A percentile compares a stretch with the other conserved stretches of the same genome.
phyloP scores from a whole-genome alignment of 805 yeast genomes.

The Starmerella floricola region DNA sequence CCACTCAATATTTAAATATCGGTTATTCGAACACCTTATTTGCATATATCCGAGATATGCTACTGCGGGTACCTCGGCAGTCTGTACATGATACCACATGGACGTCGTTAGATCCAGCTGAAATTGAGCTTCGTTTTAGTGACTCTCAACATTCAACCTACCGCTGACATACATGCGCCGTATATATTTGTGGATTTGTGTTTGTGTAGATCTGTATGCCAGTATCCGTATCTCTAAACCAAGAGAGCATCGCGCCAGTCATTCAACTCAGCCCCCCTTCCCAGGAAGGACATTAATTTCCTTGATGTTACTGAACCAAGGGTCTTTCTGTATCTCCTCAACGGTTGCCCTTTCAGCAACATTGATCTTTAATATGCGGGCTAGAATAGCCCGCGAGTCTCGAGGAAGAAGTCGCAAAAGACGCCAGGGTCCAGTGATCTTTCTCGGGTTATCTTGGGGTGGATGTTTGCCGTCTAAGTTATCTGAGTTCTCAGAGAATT shows the following conservation, averaged over 20 bases:
- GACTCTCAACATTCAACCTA: no score
- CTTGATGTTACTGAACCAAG: conserved; percentile 47
- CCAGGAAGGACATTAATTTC: conserved; percentile 18
- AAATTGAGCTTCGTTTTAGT: no score
- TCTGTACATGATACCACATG: no score
- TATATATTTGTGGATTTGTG: no score
- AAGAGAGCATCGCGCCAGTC: no score
- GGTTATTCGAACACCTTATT: no score
- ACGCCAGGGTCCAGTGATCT: conserved; percentile 56
- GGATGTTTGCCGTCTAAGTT: conserved; percentile 24
- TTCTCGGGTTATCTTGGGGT: conserved; percentile 21
- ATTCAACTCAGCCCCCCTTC: no score
- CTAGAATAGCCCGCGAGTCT: conserved; percentile 48
- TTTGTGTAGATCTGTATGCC: neutral
- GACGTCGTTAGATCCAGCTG: no score
- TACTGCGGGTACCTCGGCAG: no score
- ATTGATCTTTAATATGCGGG: conserved; percentile 51
- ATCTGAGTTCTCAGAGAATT: conserved; percentile 35
- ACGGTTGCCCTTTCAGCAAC: conserved; percentile 48
- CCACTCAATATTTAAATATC: conserved; percentile 2
- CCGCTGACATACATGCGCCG: no score
- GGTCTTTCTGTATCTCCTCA: conserved; percentile 42
- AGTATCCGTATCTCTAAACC: no score
- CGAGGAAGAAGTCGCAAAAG: conserved; percentile 59
- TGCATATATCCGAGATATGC: neutral